Conservation (phyloP, 75 land plant genomes). For the Selaginella tamariscina region DNA sequence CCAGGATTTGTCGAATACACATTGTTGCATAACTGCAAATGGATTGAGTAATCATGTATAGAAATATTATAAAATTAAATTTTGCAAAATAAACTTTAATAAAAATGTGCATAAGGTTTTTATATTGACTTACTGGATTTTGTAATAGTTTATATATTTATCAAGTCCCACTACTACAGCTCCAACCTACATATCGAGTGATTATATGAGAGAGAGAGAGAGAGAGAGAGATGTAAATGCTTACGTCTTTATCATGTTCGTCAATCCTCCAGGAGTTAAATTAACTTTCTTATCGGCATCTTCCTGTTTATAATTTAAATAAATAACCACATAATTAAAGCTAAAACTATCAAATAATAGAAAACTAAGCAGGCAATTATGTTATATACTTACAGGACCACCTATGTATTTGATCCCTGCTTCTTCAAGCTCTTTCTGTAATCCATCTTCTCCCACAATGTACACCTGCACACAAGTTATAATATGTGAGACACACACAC, state of each 20-base stretch:
- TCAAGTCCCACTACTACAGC: slow-evolving; percentile 96
- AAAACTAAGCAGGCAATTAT: not conserved
- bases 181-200: slow-evolving; percentile 84
- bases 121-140: slow-evolving; percentile 28
- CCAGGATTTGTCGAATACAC: slow-evolving; percentile 87
- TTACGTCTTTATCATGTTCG: slow-evolving; percentile 66
- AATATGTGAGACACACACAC: not conserved
- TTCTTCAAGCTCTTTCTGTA: slow-evolving; percentile 85
- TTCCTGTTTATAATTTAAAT: slow-evolving; percentile 46
- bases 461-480: slow-evolving; percentile 43
- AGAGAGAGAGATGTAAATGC: too few relatives aligned
- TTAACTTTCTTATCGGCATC: slow-evolving; percentile 62
- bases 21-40: slow-evolving; percentile 77
- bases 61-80: too few relatives aligned
- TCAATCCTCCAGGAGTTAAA: slow-evolving; percentile 38
- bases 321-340: not conserved
- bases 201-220: too few relatives aligned
- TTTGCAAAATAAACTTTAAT: not conserved
- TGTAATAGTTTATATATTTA: slow-evolving; percentile 76
- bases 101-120: not conserved
- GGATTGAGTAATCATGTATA: too few relatives aligned
- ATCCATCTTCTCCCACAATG: slow-evolving; percentile 91
- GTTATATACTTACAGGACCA: slow-evolving; percentile 89
- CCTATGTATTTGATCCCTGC: slow-evolving; percentile 90
- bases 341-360: not conserved